Evolutionary conservation across 768 basidiomycete species (phyloP).

Genomic region (Collybiopsis confluens): DNA sequence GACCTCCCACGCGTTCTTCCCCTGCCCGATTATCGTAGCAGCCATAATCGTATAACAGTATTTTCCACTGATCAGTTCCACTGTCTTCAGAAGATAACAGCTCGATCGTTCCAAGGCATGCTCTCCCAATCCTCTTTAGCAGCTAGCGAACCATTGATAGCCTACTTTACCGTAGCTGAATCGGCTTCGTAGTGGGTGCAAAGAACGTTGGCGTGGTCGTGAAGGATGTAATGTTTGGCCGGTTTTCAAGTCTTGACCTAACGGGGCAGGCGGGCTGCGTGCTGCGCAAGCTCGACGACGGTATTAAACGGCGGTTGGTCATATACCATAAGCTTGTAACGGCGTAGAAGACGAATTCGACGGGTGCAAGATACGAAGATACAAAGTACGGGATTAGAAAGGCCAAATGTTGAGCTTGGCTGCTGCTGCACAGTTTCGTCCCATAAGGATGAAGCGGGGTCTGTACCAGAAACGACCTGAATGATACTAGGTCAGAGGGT

Average conservation of each 20-base stretch:
- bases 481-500: too few species aligned
- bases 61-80: constrained; percentile 92
- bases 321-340: too few species aligned
- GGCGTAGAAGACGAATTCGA: too few species aligned
- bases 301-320: too few species aligned
- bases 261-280: too few species aligned
- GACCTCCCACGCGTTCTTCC: constrained; percentile 99
- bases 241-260: constrained; percentile 80
- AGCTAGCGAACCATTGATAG: constrained; percentile 83
- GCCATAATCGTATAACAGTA: constrained; percentile 94
- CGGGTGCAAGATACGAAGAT: too few species aligned
- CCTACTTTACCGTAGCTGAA: constrained; percentile 62
- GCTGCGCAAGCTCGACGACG: too few species aligned
- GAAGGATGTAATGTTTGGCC: constrained; percentile 79
- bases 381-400: too few species aligned
- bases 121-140: constrained; percentile 90
- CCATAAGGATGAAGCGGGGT: too few species aligned
- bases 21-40: constrained; percentile 96
- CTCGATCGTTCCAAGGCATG: constrained; percentile 94
- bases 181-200: constrained; percentile 90
- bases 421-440: too few species aligned
- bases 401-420: too few species aligned
- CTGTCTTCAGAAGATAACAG: constrained; percentile 96
- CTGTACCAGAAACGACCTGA: too few species aligned
- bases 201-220: constrained; percentile 77